A percentile compares a stretch with the other conserved stretches of the same genome.
These are phyloP conservation scores for Paramecium sonneborni DNA, from an alignment of 73 alveolate species.

Conservation along the genomic window DNA sequence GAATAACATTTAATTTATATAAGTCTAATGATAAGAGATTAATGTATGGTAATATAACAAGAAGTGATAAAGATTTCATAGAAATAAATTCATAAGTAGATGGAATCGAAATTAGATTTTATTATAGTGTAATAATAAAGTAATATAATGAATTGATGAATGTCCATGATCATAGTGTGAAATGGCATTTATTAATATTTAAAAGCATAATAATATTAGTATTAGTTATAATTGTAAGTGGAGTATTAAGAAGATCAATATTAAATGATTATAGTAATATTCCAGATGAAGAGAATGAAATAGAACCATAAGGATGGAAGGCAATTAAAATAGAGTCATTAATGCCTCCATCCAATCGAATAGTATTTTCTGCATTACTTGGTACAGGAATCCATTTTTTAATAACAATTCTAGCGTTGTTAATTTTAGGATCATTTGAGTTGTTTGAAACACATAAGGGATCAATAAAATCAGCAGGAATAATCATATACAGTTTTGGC, in stretches of 20 bases:
- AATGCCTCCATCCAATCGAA: conserved; percentile 60
- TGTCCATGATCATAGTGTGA: conserved; percentile 11
- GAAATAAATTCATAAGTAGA: not conserved
- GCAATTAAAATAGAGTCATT: conserved; percentile 47
- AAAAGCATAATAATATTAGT: not conserved
- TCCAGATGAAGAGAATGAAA: conserved; percentile 61
- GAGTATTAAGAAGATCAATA: not conserved
- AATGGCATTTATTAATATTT: not conserved
- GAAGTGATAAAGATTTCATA: not conserved
- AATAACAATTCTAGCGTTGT: not conserved
- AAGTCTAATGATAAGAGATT: not conserved
- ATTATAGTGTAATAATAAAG: not conserved
- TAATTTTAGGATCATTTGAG: conserved; percentile 47
- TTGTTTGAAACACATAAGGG: conserved; percentile 57
- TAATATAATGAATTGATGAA: not conserved
- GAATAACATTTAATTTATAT: conserved; percentile 46
- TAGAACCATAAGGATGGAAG: conserved; percentile 37
- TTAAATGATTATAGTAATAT: not conserved
- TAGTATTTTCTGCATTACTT: conserved; percentile 54
- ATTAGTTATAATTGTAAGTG: not conserved
- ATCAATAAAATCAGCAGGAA: conserved; percentile 45
- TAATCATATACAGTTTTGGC: conserved; percentile 51
- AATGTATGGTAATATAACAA: conserved; percentile 21
- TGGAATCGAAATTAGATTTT: not conserved
- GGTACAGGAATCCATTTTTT: conserved; percentile 58